phyloP scores from a whole-genome alignment of 139 green algal genomes.

The Auxenochlorella protothecoides region DNA sequence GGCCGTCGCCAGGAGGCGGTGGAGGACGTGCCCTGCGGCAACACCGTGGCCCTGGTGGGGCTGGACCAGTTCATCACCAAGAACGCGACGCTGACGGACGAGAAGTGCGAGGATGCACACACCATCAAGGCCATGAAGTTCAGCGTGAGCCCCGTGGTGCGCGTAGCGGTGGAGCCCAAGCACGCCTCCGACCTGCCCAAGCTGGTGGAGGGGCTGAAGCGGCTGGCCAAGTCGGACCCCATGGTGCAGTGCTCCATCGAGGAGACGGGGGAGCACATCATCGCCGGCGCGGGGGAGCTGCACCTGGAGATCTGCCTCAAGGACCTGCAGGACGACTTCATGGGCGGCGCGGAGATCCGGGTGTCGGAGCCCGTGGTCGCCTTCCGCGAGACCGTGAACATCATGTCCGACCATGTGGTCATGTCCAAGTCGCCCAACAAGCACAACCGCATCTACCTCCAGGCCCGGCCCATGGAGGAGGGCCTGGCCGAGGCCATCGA shows the following conservation, averaged over 20 bases:
- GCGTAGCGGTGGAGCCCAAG: conserved; percentile 91
- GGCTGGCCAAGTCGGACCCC: conserved; percentile 93
- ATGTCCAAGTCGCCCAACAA: conserved; percentile 99
- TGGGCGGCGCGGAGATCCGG: conserved; percentile 92
- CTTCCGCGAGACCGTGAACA: conserved; percentile 92
- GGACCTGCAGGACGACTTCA: conserved; percentile 99
- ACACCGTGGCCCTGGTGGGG: conserved; percentile 96
- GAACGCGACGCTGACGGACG: conserved; percentile 90
- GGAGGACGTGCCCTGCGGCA: conserved; percentile 94
- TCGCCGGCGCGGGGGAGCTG: conserved; percentile 91
- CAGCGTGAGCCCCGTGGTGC: conserved; percentile 91
- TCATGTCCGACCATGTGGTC: conserved; percentile 73
- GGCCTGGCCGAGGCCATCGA: conserved; percentile 96
- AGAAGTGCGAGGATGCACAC: conserved; percentile 79
- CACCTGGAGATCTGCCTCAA: conserved; percentile 99
- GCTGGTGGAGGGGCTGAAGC: conserved; percentile 98
- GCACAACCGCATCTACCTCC: conserved; percentile 98
- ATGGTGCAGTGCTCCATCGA: conserved; percentile 98
- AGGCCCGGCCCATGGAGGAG: conserved; percentile 89
- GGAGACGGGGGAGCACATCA: conserved; percentile 99
- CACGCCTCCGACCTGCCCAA: conserved; percentile 94
- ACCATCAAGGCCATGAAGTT: conserved; percentile 99
- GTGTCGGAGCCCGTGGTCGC: conserved; percentile 96
- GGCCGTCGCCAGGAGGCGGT: conserved; percentile 92
- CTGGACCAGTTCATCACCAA: conserved; percentile 99